Evolutionary conservation across 805 yeast species (phyloP).

Genomic region (Candida verbasci): DNA sequence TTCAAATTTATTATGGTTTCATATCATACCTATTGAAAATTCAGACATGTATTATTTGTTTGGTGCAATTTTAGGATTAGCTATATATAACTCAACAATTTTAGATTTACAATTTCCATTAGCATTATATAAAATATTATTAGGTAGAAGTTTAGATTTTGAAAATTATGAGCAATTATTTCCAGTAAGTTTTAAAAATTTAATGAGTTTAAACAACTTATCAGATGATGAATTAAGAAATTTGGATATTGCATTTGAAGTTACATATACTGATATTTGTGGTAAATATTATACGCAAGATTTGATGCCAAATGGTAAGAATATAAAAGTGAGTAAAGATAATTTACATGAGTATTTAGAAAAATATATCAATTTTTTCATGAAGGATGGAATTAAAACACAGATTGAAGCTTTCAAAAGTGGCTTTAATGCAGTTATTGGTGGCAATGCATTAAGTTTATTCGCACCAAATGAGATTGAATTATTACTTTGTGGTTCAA

Average conservation of each 20-base stretch:
- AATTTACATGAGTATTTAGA: slow-evolving; percentile 62
- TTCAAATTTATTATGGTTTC: slow-evolving; percentile 75
- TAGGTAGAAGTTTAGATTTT: slow-evolving; percentile 50
- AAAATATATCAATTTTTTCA: slow-evolving; percentile 55
- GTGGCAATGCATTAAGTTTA: slow-evolving; percentile 73
- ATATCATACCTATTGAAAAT: slow-evolving; percentile 40
- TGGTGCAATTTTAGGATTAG: slow-evolving; percentile 85
- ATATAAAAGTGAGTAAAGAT: slow-evolving; percentile 48
- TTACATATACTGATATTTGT: slow-evolving; percentile 48
- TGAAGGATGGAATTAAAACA: slow-evolving; percentile 48
- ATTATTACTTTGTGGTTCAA: slow-evolving; percentile 70
- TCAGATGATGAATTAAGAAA: slow-evolving; percentile 30
- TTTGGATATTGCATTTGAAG: slow-evolving; percentile 57
- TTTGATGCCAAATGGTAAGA: slow-evolving; percentile 56
- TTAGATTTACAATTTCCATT: slow-evolving; percentile 75
- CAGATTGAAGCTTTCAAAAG: slow-evolving; percentile 56
- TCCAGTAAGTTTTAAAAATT: slow-evolving; percentile 54
- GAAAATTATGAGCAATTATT: slow-evolving; percentile 65
- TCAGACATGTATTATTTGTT: slow-evolving; percentile 64
- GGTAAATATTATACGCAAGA: slow-evolving; percentile 43
- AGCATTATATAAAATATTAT: slow-evolving; percentile 70
- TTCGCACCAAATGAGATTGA: slow-evolving; percentile 83
- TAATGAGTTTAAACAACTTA: slow-evolving; percentile 24
- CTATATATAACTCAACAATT: slow-evolving; percentile 85
- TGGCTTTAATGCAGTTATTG: slow-evolving; percentile 76